A percentile compares a stretch with the other conserved stretches of the same genome.
phyloP scores from a whole-genome alignment of 2,329 filamentous ascomycete genomes.

The Stagonosporopsis cucurbitacearum region DNA sequence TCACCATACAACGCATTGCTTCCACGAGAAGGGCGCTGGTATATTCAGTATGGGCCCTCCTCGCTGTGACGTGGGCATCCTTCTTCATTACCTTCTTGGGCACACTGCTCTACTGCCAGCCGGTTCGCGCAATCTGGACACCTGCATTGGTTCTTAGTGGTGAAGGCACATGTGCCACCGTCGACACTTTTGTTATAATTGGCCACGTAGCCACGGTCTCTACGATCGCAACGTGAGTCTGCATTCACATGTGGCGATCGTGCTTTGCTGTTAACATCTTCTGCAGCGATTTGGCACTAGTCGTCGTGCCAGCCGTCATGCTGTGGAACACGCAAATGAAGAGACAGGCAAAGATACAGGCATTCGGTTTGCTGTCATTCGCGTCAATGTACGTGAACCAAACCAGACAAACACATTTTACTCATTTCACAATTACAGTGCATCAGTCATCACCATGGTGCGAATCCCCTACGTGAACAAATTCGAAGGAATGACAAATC shows the following conservation, averaged over 20 bases:
- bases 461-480: constrained; percentile 34
- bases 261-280: background rate
- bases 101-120: constrained; percentile 28
- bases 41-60: constrained; percentile 23
- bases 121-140: constrained; percentile 25
- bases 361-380: constrained; percentile 30
- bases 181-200: constrained; percentile 29
- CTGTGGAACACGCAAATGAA: constrained; percentile 36
- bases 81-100: constrained; percentile 33
- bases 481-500: constrained; percentile 21
- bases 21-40: constrained; percentile 26
- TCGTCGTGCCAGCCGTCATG: constrained; percentile 29
- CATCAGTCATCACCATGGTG: constrained; percentile 19
- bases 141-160: constrained; percentile 20
- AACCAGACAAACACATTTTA: background rate
- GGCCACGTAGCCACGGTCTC: constrained; percentile 29
- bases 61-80: constrained; percentile 29
- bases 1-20: constrained; percentile 35
- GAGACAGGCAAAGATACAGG: constrained; percentile 28
- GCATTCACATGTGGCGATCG: background rate
- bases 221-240: constrained; percentile 23
- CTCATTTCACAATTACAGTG: background rate
- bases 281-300: constrained; percentile 23
- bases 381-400: constrained; percentile 25
- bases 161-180: constrained; percentile 23